Evolutionary conservation across 306 rosid species (phyloP), one percentile per base, ranked within the genome.

Genomic region (Cicer yamashitae): DNA sequence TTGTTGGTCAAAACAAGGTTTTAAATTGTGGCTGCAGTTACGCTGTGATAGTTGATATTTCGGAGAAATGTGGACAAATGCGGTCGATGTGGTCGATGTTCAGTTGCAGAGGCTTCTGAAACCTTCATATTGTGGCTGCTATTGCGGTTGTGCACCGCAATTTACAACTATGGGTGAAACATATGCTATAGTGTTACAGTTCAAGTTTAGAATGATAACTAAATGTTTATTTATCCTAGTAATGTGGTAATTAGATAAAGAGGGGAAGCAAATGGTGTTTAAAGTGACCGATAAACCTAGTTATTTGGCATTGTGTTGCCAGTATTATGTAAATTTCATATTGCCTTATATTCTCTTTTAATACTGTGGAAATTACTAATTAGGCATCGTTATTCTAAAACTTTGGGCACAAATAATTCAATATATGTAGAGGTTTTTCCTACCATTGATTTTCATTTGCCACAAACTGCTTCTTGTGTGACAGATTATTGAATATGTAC

Each of bases 401-500:
- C n/a, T 34, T 13, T 7, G 56, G 51, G 45, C 10, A 5, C 54
- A 40, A 74, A 7, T 50, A 22, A 20, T 15, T 75, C 9, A 9
- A 53, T 46, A 53, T 12, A 1, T 51, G 12, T 22, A 6, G 7
- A 25, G 8, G 30, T 54, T 47, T 68, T 51, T 39, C 47, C 56
- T 50, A 50, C 8, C 15, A 2, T 22, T 14, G 17, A 20, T 70
- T 69, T 77, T 77, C 46, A 46, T 74, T 44, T 30, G 14, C 51
- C 45, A n/a, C 47, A 6, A 15, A 17, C 22, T 47, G 43, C 22
- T 58, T 58, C 41, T 79, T 73, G 43, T 82, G 50, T 61, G 71
- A 75, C n/a, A n/a, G 66, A 22, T 61, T 5, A 11, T 46, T 78
- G 60, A 79, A 54, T 66, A 39, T 70, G 40, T 45, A 20, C 61